phyloP scores from a whole-genome alignment of 1,284 basidiomycete genomes.

The Inonotus hispidus region DNA sequence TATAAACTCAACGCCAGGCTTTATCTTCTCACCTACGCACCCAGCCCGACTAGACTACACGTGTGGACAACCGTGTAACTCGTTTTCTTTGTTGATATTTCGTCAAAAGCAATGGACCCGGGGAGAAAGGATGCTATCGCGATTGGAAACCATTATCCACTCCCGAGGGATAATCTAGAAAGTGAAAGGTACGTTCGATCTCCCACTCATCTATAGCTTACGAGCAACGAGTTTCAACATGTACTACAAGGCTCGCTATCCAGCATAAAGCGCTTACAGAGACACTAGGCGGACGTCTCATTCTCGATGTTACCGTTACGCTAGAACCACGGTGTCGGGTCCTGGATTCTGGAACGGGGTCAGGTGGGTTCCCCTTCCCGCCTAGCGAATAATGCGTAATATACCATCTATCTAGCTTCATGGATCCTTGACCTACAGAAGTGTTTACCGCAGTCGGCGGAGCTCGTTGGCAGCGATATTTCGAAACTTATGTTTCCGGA shows the following conservation, averaged over 20 bases:
- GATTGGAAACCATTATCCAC: not conserved
- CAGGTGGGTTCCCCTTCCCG: not conserved
- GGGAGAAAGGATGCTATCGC: not conserved
- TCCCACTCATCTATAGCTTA: not conserved
- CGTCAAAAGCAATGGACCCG: not conserved
- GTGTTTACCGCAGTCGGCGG: not conserved
- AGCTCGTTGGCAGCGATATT: conserved; percentile 10
- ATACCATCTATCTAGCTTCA: not conserved
- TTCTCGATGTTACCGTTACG: conserved; percentile 2
- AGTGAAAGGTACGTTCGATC: not conserved
- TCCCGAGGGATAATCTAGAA: not conserved
- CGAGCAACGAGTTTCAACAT: not conserved
- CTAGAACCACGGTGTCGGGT: not conserved
- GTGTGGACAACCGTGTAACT: not conserved
- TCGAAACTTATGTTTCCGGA: conserved; percentile 6
- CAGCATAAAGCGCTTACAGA: conserved; percentile 5
- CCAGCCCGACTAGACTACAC: not conserved
- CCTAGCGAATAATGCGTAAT: not conserved
- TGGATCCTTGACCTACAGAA: conserved; percentile 11
- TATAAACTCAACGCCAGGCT: no score
- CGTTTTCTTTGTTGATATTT: not conserved
- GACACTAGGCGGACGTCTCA: not conserved
- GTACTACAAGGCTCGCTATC: not conserved
- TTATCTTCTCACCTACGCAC: no score
- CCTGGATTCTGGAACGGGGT: conserved; percentile 3